A percentile compares a stretch with the other conserved stretches of the same genome.
Evolutionary conservation across 768 basidiomycete genomes (phyloP).

Genomic region (Lyophyllum semitale): DNA sequence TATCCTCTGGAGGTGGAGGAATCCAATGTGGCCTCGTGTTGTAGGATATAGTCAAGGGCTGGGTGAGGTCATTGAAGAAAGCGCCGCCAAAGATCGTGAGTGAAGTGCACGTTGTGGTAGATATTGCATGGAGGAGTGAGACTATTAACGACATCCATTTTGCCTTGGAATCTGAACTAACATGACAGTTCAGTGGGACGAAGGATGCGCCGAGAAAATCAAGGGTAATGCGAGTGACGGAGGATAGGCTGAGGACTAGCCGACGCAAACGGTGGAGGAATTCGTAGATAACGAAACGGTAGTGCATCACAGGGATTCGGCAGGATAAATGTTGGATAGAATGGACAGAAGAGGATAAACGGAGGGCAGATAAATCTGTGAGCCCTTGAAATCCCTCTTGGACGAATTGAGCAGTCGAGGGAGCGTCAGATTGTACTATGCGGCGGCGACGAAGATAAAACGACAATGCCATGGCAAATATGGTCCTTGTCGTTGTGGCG

Average conservation of each 20-base stretch:
- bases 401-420: neutral
- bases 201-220: neutral
- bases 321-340: neutral
- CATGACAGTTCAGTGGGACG: neutral
- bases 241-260: neutral
- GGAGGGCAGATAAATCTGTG: neutral
- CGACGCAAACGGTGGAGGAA: neutral
- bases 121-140: neutral
- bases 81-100: neutral
- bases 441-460: neutral
- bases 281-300: neutral
- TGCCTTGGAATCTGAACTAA: neutral
- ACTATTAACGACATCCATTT: neutral
- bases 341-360: neutral
- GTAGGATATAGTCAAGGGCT: neutral
- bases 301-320: neutral
- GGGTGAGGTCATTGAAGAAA: neutral
- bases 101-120: neutral
- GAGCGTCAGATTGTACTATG: neutral
- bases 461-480: neutral
- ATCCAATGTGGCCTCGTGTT: no score
- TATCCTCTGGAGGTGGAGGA: no score
- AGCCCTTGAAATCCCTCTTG: neutral
- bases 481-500: neutral
- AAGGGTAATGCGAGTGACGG: neutral